phyloP scores from a whole-genome alignment of 2,329 filamentous ascomycete genomes.

The Pseudogymnoascus sp. region DNA sequence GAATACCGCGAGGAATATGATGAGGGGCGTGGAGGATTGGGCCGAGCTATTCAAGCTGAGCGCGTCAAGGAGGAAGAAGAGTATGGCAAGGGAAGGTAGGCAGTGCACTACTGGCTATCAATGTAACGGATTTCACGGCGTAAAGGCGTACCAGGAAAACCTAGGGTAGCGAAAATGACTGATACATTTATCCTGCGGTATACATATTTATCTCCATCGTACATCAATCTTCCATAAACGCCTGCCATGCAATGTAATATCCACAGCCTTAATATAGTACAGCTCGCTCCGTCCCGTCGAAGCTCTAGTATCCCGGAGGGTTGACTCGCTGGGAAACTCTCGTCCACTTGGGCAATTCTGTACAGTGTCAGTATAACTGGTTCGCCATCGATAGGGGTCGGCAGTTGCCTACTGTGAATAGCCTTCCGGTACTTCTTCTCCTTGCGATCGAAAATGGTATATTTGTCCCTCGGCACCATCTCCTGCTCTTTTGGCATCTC shows the following conservation, averaged over 20 bases:
- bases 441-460: conserved; percentile 95
- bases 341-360: conserved; percentile 87
- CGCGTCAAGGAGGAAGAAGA: conserved; percentile 48
- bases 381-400: conserved; percentile 4
- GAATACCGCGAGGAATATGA: conserved; percentile 98
- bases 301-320: conserved; percentile 75
- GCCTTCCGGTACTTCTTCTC: conserved; percentile 93
- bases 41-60: conserved; percentile 65
- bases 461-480: conserved; percentile 96
- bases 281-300: conserved; percentile 9
- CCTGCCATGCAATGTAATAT: conserved; percentile 21
- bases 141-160: conserved; percentile 1
- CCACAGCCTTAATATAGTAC: conserved; percentile 19
- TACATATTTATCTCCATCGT: conserved; percentile 6
- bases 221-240: conserved; percentile 16
- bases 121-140: conserved; percentile 1
- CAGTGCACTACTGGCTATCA: background rate
- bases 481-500: conserved; percentile 95
- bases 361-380: conserved; percentile 13
- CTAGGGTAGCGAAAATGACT: conserved; percentile 6
- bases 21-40: conserved; percentile 83
- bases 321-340: conserved; percentile 89
- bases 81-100: conserved; percentile 47
- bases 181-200: conserved; percentile 2
- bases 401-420: conserved; percentile 75